Base-by-base conservation (phyloP, 163 green algal species). In the Prototheca cutis region DNA sequence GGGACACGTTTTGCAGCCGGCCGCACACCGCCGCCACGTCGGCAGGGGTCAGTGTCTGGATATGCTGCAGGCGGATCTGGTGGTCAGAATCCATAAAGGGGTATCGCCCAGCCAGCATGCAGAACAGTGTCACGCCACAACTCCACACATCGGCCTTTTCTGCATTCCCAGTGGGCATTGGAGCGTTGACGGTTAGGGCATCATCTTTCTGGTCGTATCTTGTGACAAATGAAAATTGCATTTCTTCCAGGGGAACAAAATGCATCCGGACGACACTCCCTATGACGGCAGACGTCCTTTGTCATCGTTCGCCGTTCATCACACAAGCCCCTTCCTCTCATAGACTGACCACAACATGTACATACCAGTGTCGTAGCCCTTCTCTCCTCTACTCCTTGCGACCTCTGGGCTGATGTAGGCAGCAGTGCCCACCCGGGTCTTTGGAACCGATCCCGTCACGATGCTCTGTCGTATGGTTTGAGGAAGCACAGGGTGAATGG, bases 371-470 rank as follows among this genome's bases (percentile, higher is more conserved):
- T 72, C 63, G 45, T 68, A 75, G 7, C 47, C 55, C 33, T 48
- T 49, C 31, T 73, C 42, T 5, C 59, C 58, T 4, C 25, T 24
- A 32, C 31, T 59, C 21, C 29, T 45, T 6, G 62, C 59, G 25
- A 80, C 72, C 57, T 80, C 72, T 6, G 72, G 72, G 21, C 58
- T 59, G 45, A 78, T 75, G 65, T 80, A 80, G 31, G 63, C 69
- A 2, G 63, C 60, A 18, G 64, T 79, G 60, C 73, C 73, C 31
- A 80, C 65, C 3, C 55, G 72, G 18, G 70, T 80, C 65, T 75
- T 80, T 52, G 65, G 70, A 24, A 63, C 59, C 5, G 51, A 70
- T 32, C 64, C 61, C 40, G 40, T 51, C 51, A 61, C 24, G 47
- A 64, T 67, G 54, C 55, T 66, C 64, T 74, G 55, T 28, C 40